These are phyloP conservation scores for Colletotrichum melonis DNA, from an alignment of 2,329 filamentous ascomycete species.

Conservation along the genomic window DNA sequence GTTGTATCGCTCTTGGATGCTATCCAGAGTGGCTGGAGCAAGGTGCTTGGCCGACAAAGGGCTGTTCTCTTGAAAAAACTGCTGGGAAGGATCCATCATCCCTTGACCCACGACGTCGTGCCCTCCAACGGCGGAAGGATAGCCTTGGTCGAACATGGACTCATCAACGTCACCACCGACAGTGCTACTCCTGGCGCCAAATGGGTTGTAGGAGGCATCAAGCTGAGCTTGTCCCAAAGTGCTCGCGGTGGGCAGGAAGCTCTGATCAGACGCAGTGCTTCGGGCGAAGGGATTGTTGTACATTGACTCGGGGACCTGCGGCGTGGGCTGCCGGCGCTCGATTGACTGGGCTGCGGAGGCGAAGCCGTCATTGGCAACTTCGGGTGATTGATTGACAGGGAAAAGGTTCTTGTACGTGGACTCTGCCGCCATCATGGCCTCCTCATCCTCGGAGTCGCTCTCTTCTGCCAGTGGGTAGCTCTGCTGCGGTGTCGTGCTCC, in stretches of 20 bases:
- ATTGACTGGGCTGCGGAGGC: background rate
- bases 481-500: background rate
- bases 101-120: background rate
- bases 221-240: background rate
- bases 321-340: constrained; percentile 21
- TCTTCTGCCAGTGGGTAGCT: background rate
- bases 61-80: constrained; percentile 11
- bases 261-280: constrained; percentile 3
- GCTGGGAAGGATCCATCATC: background rate
- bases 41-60: background rate
- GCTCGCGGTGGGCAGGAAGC: constrained; percentile 19
- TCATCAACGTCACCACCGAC: background rate
- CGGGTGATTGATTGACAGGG: background rate
- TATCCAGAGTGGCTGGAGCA: constrained; percentile 7
- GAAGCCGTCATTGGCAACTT: background rate
- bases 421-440: background rate
- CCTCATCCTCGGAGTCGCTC: background rate
- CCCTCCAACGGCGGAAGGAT: background rate
- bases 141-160: background rate
- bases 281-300: constrained; percentile 21
- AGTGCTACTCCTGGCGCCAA: background rate
- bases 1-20: constrained; percentile 33
- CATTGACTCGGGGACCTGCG: constrained; percentile 17
- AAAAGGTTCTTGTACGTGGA: background rate
- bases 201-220: constrained; percentile 11